Evolutionary conservation across 768 basidiomycete genomes (phyloP).

Genomic region (Hygrocybe punicea): DNA sequence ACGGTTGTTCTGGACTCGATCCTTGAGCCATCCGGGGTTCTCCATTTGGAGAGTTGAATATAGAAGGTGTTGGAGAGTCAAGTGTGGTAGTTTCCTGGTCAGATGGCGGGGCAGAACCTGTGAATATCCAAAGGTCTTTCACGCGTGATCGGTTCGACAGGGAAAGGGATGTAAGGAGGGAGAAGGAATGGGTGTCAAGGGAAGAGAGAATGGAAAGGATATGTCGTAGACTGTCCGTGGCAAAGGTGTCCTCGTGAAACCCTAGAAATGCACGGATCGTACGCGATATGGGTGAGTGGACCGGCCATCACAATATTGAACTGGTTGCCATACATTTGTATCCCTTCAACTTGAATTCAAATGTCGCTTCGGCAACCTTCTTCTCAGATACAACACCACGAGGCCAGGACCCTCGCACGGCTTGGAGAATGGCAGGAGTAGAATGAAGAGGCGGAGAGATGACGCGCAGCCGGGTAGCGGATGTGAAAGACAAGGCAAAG

Average conservation of each 20-base stretch:
- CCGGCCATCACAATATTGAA: slow-evolving; percentile 16
- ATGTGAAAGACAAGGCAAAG: slow-evolving; percentile 73
- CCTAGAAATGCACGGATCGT: slow-evolving; percentile 38
- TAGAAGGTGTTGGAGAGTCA: slow-evolving; percentile 35
- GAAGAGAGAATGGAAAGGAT: slow-evolving; percentile 65
- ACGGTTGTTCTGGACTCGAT: slow-evolving; percentile 13
- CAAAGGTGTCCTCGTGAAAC: slow-evolving; percentile 76
- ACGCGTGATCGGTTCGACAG: slow-evolving; percentile 63
- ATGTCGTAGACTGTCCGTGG: slow-evolving; percentile 67
- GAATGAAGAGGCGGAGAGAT: slow-evolving; percentile 71
- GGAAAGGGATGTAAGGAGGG: slow-evolving; percentile 66
- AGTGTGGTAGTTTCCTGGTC: slow-evolving; percentile 29
- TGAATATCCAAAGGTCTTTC: slow-evolving; percentile 78
- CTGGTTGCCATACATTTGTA: slow-evolving; percentile 59
- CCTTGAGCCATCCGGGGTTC: slow-evolving; percentile 21
- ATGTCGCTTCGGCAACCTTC: slow-evolving; percentile 67
- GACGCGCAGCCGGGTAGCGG: slow-evolving; percentile 65
- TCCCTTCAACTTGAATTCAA: slow-evolving; percentile 79
- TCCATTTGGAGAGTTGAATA: slow-evolving; percentile 20
- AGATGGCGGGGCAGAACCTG: slow-evolving; percentile 44
- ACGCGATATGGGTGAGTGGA: slow-evolving; percentile 5
- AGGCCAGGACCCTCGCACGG: slow-evolving; percentile 75
- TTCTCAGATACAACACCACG: slow-evolving; percentile 75
- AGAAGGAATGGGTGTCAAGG: slow-evolving; percentile 65
- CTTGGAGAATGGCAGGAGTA: slow-evolving; percentile 78